Evolutionary conservation across 2,329 filamentous ascomycete species (phyloP).

Genomic region (Apiospora hydei): DNA sequence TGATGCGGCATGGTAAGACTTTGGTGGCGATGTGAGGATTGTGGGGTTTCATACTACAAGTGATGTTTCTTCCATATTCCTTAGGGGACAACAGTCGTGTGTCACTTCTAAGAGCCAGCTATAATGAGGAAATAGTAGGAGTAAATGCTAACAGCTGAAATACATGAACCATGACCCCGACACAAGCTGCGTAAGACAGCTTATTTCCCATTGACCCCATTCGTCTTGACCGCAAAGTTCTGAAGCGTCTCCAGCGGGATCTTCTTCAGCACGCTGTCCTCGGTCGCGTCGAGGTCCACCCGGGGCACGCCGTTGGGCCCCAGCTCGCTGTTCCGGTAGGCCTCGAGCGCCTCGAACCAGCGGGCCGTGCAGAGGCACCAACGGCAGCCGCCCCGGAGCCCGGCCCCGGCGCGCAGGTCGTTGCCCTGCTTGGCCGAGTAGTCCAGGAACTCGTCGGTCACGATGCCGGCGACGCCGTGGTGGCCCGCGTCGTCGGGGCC

Average conservation of each 20-base stretch:
- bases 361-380: constrained; percentile 68
- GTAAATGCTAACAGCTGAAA: not conserved
- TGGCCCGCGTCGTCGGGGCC: constrained; percentile 60
- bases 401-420: constrained; percentile 57
- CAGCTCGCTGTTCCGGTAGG: constrained; percentile 52
- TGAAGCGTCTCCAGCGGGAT: constrained; percentile 56
- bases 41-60: not conserved
- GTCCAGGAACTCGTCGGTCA: constrained; percentile 68
- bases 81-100: not conserved
- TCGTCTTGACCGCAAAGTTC: constrained; percentile 50
- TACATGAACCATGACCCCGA: no score
- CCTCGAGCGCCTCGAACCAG: constrained; percentile 67
- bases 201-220: not conserved
- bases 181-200: not conserved
- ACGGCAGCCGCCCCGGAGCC: constrained; percentile 64
- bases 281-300: constrained; percentile 59
- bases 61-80: not conserved
- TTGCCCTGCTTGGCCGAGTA: constrained; percentile 66
- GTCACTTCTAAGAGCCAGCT: not conserved
- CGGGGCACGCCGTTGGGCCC: constrained; percentile 40
- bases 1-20: not conserved
- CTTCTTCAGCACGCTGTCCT: constrained; percentile 56
- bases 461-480: constrained; percentile 64
- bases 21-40: not conserved
- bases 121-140: not conserved